These are phyloP conservation scores for Pyrenochaeta sp. DNA, from an alignment of 2,329 filamentous ascomycete genomes.

Conservation along the genomic window DNA sequence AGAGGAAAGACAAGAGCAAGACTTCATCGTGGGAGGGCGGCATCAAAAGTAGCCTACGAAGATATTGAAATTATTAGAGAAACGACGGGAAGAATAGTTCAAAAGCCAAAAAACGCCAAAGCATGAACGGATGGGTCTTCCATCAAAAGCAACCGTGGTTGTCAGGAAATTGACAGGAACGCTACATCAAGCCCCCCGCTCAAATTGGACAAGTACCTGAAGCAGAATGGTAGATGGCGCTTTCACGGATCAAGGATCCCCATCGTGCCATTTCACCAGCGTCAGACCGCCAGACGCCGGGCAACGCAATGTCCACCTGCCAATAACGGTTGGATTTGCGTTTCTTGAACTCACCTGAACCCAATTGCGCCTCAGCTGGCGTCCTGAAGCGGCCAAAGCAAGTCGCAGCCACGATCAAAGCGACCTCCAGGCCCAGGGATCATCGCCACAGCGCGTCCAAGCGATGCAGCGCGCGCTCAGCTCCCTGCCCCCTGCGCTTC, in stretches of 20 bases:
- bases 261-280: slow-evolving; percentile 12
- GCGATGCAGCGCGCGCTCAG: background rate
- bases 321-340: slow-evolving; percentile 13
- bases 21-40: slow-evolving; percentile 18
- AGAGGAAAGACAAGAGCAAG: slow-evolving; percentile 26
- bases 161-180: slow-evolving; percentile 11
- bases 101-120: background rate
- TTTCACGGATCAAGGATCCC: slow-evolving; percentile 17
- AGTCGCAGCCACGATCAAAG: background rate
- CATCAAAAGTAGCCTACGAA: slow-evolving; percentile 3
- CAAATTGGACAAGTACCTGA: slow-evolving; percentile 6
- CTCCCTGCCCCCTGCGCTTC: background rate
- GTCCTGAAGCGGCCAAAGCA: slow-evolving; percentile 11
- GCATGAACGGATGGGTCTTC: slow-evolving; percentile 4
- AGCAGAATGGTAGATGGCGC: slow-evolving; percentile 4
- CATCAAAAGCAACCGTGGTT: slow-evolving; percentile 4
- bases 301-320: slow-evolving; percentile 12
- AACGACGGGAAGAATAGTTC: background rate
- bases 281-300: slow-evolving; percentile 13
- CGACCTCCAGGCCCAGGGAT: slow-evolving; percentile 4
- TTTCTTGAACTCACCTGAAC: slow-evolving; percentile 1
- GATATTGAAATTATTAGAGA: slow-evolving; percentile 1
- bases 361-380: slow-evolving; percentile 13
- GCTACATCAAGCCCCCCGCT: slow-evolving; percentile 13
- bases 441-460: slow-evolving; percentile 4